phyloP scores from a whole-genome alignment of 306 rosid species.

The Oxytropis ochrocephala region DNA sequence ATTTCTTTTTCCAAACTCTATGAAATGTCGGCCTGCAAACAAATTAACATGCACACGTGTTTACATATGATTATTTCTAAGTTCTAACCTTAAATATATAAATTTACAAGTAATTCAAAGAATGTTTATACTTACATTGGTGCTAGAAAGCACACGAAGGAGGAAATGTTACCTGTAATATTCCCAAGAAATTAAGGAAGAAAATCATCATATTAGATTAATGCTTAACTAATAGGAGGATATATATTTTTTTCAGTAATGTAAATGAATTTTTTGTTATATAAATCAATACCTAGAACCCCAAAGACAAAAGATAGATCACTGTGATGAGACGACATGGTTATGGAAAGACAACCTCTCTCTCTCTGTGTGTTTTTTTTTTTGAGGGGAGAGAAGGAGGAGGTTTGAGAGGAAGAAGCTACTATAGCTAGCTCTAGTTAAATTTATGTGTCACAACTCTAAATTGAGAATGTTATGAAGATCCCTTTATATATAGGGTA shows the following conservation, averaged over 20 bases:
- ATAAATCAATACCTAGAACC: constrained; percentile 45
- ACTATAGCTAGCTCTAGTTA: neutral
- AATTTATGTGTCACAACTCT: constrained; percentile 18
- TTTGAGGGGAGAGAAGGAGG: constrained; percentile 8
- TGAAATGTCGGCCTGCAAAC: constrained; percentile 68
- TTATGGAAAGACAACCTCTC: neutral
- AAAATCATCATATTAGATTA: neutral
- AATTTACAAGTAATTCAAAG: too few species aligned
- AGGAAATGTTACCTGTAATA: constrained; percentile 54
- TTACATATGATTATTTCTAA: too few species aligned
- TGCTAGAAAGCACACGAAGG: constrained; percentile 77
- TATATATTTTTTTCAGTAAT: neutral
- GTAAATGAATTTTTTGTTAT: neutral
- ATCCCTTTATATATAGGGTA: constrained; percentile 34
- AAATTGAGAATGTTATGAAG: neutral
- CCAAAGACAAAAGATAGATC: constrained; percentile 51
- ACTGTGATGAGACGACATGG: constrained; percentile 33
- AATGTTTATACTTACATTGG: constrained; percentile 58
- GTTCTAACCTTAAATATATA: too few species aligned
- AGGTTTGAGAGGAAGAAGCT: neutral
- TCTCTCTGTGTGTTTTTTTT: neutral
- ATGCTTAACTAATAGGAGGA: neutral
- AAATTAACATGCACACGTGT: neutral
- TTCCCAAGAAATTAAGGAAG: neutral
- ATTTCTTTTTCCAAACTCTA: constrained; percentile 71